Evolutionary conservation across 306 rosid genomes (phyloP), one percentile per base, ranked within the genome.

Genomic region (Abrus precatorius): DNA sequence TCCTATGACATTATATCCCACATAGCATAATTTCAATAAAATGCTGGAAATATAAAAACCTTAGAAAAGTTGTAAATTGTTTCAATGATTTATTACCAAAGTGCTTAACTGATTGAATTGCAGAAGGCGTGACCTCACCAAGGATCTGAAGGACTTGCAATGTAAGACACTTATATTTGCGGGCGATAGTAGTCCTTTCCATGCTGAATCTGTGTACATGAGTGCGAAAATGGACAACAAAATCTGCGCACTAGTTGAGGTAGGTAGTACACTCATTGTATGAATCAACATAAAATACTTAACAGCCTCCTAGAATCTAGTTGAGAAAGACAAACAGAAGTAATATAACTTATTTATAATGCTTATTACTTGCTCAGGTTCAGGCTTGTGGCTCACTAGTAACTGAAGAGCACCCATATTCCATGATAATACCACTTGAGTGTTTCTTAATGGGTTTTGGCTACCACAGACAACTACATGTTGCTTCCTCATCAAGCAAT

Each of bases 161-260:
- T 91, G 97, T 36, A 93, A 87, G 90, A 90, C 94, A 13, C 97
- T 93, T 12, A 90, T 93, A 81, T 93, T 93, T 86, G 97, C 89
- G 32, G 97, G 97, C 4, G 97, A 85, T 52, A 91, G 89, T 41
- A 93, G 97, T 82, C 97, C 94, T 38, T 93, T 91, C 86, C 94
- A 72, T 59, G 91, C 85, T 6, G 97, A 93, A 69, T 89, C 97
- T 50, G 62, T 91, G 50, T 72, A 88, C 82, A 91, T 91, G 97
- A 93, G 84, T 86, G 61, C 85, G 27, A 87, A 76, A 75, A 81
- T 93, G 82, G 74, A 87, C 82, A 69, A 71, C 48, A 93, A 80
- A 87, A 72, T 36, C 10, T 90, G 93, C 69, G 94, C 94, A 70
- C 91, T 93, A 64, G 94, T 93, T 77, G 97, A 93, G 97, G 97